Conservation (phyloP, 2,329 filamentous ascomycete species). For the Pseudocercospora macadamiae region DNA sequence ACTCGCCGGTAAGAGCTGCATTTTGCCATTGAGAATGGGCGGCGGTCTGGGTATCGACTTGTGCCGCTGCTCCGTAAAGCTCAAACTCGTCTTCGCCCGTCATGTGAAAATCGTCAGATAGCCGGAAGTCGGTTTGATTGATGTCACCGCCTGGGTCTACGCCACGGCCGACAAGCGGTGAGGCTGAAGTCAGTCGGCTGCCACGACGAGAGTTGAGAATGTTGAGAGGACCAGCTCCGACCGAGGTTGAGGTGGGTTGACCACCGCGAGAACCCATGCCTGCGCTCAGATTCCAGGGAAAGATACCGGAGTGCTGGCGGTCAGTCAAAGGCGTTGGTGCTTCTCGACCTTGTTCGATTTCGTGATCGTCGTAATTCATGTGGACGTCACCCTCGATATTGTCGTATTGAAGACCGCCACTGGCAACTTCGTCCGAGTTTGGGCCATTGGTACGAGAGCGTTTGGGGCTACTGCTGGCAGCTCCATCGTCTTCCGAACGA, state of each 20-base stretch:
- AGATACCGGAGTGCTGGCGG: conserved; percentile 57
- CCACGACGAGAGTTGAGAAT: conserved; percentile 45
- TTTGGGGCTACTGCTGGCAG: conserved; percentile 28
- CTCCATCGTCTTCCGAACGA: conserved; percentile 17
- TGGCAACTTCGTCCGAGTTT: conserved; percentile 37
- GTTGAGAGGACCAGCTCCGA: conserved; percentile 30
- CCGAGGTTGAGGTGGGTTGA: conserved; percentile 34
- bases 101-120: conserved; percentile 21
- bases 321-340: conserved; percentile 68
- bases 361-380: conserved; percentile 38
- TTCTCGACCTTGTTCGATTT: conserved; percentile 71
- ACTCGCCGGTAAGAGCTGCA: conserved; percentile 60
- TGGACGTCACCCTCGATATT: conserved; percentile 18
- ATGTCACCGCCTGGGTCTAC: conserved; percentile 22
- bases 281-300: conserved; percentile 65
- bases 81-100: conserved; percentile 47
- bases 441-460: conserved; percentile 38
- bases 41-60: conserved; percentile 55
- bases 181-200: conserved; percentile 61
- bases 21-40: conserved; percentile 53
- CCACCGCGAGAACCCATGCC: conserved; percentile 41
- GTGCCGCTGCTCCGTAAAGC: conserved; percentile 48
- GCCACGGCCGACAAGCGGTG: conserved; percentile 60
- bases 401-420: conserved; percentile 24
- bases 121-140: conserved; percentile 17